phyloP scores from a whole-genome alignment of 1,284 basidiomycete species.

The Vanrija sp. region DNA sequence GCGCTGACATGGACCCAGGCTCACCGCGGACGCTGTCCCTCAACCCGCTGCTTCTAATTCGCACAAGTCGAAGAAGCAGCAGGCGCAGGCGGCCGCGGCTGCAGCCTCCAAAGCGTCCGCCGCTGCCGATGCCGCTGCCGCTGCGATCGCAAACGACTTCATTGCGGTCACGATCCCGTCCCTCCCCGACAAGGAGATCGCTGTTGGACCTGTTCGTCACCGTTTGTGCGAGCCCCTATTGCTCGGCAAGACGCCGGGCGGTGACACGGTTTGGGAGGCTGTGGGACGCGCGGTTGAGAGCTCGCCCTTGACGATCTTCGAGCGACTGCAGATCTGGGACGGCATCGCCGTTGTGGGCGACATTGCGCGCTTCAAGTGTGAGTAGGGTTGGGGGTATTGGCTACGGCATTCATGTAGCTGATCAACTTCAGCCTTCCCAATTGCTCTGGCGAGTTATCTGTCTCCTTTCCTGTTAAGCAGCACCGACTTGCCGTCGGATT shows the following conservation, averaged over 20 bases:
- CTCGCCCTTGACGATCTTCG: constrained; percentile 45
- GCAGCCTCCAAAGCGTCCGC: constrained; percentile 56
- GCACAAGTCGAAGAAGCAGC: constrained; percentile 53
- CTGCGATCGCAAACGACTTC: constrained; percentile 32
- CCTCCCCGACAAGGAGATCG: constrained; percentile 68
- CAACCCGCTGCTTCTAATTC: constrained; percentile 20
- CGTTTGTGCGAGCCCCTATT: constrained; percentile 86
- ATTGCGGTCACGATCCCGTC: constrained; percentile 55
- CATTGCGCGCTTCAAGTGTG: constrained; percentile 71
- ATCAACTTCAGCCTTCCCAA: constrained; percentile 41
- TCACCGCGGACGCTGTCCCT: constrained; percentile 35
- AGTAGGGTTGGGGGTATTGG: constrained; percentile 24
- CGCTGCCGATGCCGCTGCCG: constrained; percentile 60
- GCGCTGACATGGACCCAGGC: constrained; percentile 20
- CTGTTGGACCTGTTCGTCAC: constrained; percentile 80
- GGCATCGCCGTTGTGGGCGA: constrained; percentile 81
- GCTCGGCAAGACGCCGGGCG: constrained; percentile 37
- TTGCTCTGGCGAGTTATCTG: constrained; percentile 71
- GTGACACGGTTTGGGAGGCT: constrained; percentile 55
- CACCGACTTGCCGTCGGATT: constrained; percentile 53
- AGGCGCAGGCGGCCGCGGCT: constrained; percentile 57
- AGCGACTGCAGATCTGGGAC: constrained; percentile 70
- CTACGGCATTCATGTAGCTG: background rate
- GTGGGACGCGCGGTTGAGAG: constrained; percentile 39
- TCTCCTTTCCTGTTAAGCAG: constrained; percentile 64